phyloP scores from a whole-genome alignment of 2,329 filamentous ascomycete genomes.

The Scedosporium minutisporum region DNA sequence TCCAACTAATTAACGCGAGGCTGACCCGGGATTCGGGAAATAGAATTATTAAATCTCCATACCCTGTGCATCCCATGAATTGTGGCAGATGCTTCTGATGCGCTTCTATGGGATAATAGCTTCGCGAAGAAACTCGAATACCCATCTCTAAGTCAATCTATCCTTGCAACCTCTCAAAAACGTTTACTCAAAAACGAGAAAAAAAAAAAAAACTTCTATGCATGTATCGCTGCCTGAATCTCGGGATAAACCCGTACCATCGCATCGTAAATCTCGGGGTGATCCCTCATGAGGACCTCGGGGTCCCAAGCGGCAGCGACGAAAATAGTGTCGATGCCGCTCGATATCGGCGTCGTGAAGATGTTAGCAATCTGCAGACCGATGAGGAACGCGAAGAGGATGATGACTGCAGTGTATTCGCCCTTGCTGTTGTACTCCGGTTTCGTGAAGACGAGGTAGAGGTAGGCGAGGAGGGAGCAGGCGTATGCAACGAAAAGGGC shows the following conservation, averaged over 20 bases:
- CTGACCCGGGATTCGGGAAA: not conserved
- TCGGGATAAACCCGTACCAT: slow-evolving; percentile 78
- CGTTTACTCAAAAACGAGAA: not conserved
- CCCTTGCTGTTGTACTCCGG: slow-evolving; percentile 64
- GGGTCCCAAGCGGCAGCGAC: slow-evolving; percentile 65
- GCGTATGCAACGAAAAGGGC: slow-evolving; percentile 76
- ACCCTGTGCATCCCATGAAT: not conserved
- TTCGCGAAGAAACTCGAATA: no score
- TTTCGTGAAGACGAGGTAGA: slow-evolving; percentile 78
- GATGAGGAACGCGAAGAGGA: slow-evolving; percentile 81
- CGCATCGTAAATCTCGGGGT: slow-evolving; percentile 69
- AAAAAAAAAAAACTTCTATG: slow-evolving; percentile 19
- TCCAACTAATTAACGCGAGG: not conserved
- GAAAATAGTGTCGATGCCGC: slow-evolving; percentile 87
- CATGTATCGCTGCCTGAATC: slow-evolving; percentile 69
- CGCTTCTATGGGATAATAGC: no score
- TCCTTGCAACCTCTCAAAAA: not conserved
- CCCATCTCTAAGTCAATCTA: not conserved
- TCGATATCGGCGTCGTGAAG: slow-evolving; percentile 79
- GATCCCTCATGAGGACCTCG: slow-evolving; percentile 67
- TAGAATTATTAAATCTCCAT: not conserved
- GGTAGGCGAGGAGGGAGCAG: slow-evolving; percentile 70
- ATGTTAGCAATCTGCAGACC: slow-evolving; percentile 83
- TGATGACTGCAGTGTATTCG: slow-evolving; percentile 64
- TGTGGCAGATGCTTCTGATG: no score